These are phyloP conservation scores for Coniochaeta sp. DNA, from an alignment of 2,329 filamentous ascomycete species.

Conservation along the genomic window DNA sequence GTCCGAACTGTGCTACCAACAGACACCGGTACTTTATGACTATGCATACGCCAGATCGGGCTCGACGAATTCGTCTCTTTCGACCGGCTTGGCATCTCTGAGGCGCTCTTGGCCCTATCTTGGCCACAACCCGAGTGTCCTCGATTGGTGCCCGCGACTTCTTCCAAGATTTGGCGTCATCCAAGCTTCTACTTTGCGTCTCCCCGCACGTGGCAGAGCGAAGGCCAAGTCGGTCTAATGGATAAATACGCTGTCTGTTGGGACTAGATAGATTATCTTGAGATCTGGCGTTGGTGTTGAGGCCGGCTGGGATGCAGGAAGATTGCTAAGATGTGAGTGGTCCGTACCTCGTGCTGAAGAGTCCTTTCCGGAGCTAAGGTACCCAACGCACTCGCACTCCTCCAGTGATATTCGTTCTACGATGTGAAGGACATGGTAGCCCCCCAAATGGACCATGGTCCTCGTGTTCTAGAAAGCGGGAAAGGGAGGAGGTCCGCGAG, in stretches of 20 bases:
- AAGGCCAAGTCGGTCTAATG: not conserved
- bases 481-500: not conserved
- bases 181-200: not conserved
- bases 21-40: not conserved
- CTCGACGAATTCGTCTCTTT: not conserved
- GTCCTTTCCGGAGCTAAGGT: not conserved
- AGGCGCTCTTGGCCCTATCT: not conserved
- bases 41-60: not conserved
- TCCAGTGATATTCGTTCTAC: not conserved
- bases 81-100: not conserved
- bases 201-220: not conserved
- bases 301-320: not conserved
- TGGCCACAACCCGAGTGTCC: not conserved
- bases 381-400: not conserved
- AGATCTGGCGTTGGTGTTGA: not conserved
- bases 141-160: not conserved
- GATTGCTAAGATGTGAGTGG: not conserved
- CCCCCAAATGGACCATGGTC: not conserved
- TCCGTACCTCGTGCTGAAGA: not conserved
- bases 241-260: not conserved
- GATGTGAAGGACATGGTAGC: not conserved
- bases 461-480: not conserved
- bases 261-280: not conserved
- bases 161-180: not conserved
- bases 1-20: not conserved